phyloP scores from a whole-genome alignment of 139 green algal genomes.

The Zygnema cylindricum region DNA sequence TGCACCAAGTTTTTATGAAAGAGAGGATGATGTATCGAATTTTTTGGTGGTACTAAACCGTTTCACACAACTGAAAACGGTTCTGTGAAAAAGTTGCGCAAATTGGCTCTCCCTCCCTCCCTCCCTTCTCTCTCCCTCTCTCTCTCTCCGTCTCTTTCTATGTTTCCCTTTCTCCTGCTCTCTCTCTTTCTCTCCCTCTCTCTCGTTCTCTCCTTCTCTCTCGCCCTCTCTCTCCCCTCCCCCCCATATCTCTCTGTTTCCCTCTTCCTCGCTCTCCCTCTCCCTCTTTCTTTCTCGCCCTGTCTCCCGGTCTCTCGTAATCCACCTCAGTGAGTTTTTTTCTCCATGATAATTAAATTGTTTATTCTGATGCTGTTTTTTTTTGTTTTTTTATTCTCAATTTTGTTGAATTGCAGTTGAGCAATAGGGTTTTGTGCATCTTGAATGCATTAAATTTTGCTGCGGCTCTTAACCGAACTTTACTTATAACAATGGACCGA shows the following conservation, averaged over 20 bases:
- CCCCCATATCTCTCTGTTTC: too few species aligned
- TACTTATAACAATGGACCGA: background rate
- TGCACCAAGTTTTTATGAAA: background rate
- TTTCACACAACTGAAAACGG: background rate
- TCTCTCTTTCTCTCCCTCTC: background rate
- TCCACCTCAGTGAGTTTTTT: too few species aligned
- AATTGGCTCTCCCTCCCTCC: background rate
- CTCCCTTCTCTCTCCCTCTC: background rate
- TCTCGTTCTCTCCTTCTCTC: background rate
- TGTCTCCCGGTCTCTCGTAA: background rate
- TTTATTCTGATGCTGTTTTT: too few species aligned
- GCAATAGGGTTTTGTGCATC: too few species aligned
- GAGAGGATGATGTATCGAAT: too few species aligned
- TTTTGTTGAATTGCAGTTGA: conserved; percentile 4
- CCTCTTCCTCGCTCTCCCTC: background rate
- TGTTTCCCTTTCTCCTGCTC: background rate
- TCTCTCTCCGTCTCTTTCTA: background rate
- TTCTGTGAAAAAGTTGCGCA: background rate
- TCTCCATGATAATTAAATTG: too few species aligned
- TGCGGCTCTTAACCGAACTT: background rate
- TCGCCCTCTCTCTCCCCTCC: background rate
- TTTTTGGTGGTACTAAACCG: too few species aligned
- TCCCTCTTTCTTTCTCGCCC: background rate
- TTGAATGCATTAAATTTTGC: too few species aligned
- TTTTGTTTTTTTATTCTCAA: too few species aligned